Percentiles rank a stretch among this genome's conserved stretches.
Evolutionary conservation across 2,329 filamentous ascomycete species (phyloP).

Genomic region (Falciphora oryzae): DNA sequence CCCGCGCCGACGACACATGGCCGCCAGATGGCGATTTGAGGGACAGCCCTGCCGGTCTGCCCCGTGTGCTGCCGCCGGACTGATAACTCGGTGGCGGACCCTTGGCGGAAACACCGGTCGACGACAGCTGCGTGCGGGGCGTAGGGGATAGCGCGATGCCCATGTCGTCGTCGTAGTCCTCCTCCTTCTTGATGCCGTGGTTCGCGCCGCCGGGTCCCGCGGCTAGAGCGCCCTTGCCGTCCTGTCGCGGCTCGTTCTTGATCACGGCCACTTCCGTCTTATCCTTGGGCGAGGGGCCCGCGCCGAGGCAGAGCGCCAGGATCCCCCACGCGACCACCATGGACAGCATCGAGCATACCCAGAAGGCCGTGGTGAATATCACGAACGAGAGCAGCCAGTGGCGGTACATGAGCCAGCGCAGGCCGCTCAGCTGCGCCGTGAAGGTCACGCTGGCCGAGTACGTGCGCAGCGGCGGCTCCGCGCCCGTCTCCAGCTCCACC

Average conservation of each 20-base stretch:
- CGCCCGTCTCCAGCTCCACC: conserved; percentile 59
- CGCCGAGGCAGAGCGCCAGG: conserved; percentile 29
- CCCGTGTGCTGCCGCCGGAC: conserved; percentile 7
- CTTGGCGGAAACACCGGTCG: neutral
- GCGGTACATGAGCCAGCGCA: conserved; percentile 84
- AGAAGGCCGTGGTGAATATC: conserved; percentile 66
- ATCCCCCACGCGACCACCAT: conserved; percentile 60
- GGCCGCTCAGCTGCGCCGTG: conserved; percentile 66
- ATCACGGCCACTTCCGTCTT: neutral
- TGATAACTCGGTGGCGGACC: conserved; percentile 9
- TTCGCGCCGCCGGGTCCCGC: neutral
- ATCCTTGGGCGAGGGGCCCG: neutral
- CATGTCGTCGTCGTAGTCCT: neutral
- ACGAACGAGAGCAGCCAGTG: conserved; percentile 66
- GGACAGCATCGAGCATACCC: conserved; percentile 66
- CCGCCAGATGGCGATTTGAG: neutral
- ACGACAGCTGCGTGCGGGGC: neutral
- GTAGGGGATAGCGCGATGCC: conserved; percentile 1
- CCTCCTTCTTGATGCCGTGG: conserved; percentile 6
- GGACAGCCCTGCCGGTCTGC: neutral
- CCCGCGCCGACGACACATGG: neutral
- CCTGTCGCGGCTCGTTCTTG: conserved; percentile 4
- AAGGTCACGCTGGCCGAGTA: conserved; percentile 66
- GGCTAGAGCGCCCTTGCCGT: neutral
- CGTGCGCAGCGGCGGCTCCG: conserved; percentile 58